These are phyloP conservation scores for Yarrowia sp. DNA, from an alignment of 805 yeast species.

Conservation along the genomic window DNA sequence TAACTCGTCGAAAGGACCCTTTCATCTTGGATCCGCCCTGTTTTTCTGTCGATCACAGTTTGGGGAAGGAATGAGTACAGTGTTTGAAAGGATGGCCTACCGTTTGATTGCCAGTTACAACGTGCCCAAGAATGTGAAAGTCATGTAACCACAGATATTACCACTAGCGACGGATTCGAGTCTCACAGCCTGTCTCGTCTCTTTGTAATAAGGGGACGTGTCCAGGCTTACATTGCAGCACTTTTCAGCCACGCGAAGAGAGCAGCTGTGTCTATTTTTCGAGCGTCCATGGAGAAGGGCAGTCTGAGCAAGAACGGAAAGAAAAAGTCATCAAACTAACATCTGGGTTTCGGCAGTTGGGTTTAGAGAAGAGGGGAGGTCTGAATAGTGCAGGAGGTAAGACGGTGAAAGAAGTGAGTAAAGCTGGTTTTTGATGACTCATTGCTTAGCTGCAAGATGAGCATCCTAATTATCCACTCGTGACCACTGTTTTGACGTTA, in stretches of 20 bases:
- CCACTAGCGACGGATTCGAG: background rate
- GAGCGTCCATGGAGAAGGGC: background rate
- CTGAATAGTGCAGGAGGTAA: no score
- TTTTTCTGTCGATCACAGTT: slow-evolving; percentile 4
- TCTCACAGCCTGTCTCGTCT: background rate
- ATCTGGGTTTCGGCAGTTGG: slow-evolving; percentile 14
- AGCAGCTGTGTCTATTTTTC: no score
- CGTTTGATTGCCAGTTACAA: background rate
- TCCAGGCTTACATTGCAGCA: slow-evolving; percentile 10
- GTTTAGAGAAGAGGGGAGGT: background rate
- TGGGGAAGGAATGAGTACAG: background rate
- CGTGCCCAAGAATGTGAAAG: background rate
- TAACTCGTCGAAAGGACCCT: slow-evolving; percentile 6
- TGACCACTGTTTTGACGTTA: no score
- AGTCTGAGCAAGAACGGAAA: background rate
- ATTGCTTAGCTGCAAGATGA: no score
- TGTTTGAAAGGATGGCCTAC: background rate
- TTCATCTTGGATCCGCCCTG: background rate
- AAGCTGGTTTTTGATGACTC: no score
- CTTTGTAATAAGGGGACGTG: background rate
- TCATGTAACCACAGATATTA: background rate
- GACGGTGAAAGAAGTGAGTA: no score
- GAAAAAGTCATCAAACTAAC: background rate
- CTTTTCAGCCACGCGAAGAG: slow-evolving; percentile 27
- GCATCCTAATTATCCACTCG: no score